Percentiles rank a stretch among this genome's conserved stretches.
Conservation (phyloP, 176 grass and related monocot species). For the Guadua angustifolia region DNA sequence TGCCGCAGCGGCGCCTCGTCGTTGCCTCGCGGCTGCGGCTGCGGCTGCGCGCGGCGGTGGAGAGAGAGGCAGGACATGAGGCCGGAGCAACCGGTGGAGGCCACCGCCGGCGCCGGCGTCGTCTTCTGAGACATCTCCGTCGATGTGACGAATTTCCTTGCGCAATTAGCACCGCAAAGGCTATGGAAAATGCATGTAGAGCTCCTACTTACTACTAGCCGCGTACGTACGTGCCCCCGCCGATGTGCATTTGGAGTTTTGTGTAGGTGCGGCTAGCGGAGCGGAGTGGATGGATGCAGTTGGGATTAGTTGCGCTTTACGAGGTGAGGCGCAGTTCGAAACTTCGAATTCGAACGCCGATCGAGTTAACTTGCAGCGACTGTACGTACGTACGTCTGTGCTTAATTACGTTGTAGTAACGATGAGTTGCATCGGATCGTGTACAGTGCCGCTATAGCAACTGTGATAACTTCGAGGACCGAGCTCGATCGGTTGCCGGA, state of each 20-base stretch:
- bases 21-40: neutral
- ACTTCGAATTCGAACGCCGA: slow-evolving; percentile 35
- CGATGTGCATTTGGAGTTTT: neutral
- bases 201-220: neutral
- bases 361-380: neutral
- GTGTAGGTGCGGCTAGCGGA: neutral
- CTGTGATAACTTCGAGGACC: no score
- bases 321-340: neutral
- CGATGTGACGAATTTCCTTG: neutral
- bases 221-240: no score
- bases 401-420: neutral
- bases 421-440: no score
- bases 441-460: no score
- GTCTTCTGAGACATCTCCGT: neutral
- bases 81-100: slow-evolving; percentile 47
- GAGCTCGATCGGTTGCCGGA: no score
- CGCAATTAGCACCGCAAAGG: neutral
- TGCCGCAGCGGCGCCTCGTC: neutral
- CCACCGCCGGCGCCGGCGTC: slow-evolving; percentile 31
- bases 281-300: slow-evolving; percentile 19
- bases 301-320: slow-evolving; percentile 38
- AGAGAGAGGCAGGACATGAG: slow-evolving; percentile 48
- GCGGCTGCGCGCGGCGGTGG: slow-evolving; percentile 3
- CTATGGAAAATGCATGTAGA: no score
- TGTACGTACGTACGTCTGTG: no score